Conservation (phyloP, 108 stramenopile species). For the Mediolabrus comicus region DNA sequence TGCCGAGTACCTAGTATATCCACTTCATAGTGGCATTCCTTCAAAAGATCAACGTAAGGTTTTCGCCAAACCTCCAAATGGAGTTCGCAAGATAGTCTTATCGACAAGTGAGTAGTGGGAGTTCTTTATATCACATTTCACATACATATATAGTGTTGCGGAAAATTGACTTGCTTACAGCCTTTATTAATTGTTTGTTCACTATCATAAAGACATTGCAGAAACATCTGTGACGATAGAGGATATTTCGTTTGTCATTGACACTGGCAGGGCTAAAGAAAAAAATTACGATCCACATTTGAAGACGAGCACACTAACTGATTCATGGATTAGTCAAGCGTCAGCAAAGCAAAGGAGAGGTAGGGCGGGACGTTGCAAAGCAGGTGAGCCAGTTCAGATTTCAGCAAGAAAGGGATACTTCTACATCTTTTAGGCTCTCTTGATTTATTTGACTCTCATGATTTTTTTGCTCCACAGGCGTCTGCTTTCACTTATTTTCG, state of each 20-base stretch:
- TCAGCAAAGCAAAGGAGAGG: conserved; percentile 88
- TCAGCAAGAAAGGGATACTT: conserved; percentile 34
- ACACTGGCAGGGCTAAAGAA: conserved; percentile 66
- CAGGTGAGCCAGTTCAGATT: conserved; percentile 86
- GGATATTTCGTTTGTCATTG: conserved; percentile 78
- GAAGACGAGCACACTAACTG: conserved; percentile 73
- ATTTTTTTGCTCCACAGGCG: conserved; percentile 59
- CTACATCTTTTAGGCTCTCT: conserved; percentile 1
- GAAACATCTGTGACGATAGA: conserved; percentile 55
- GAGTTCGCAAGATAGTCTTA: conserved; percentile 75
- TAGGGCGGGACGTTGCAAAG: conserved; percentile 89
- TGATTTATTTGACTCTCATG: conserved; percentile 50
- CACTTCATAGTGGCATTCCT: conserved; percentile 87
- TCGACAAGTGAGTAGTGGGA: conserved; percentile 70
- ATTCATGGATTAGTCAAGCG: conserved; percentile 86
- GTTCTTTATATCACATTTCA: conserved; percentile 56
- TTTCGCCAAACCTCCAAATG: conserved; percentile 60
- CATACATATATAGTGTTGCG: conserved; percentile 49
- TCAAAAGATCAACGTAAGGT: conserved; percentile 69
- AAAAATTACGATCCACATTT: conserved; percentile 70
- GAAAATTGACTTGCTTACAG: conserved; percentile 80
- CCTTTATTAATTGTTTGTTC: too few relatives aligned
- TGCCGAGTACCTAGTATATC: conserved; percentile 53
- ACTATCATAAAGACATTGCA: conserved; percentile 92
- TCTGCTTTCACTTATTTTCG: conserved; percentile 79